phyloP scores from a whole-genome alignment of 2,329 filamentous ascomycete species.

The Mycosphaerella arachidis region DNA sequence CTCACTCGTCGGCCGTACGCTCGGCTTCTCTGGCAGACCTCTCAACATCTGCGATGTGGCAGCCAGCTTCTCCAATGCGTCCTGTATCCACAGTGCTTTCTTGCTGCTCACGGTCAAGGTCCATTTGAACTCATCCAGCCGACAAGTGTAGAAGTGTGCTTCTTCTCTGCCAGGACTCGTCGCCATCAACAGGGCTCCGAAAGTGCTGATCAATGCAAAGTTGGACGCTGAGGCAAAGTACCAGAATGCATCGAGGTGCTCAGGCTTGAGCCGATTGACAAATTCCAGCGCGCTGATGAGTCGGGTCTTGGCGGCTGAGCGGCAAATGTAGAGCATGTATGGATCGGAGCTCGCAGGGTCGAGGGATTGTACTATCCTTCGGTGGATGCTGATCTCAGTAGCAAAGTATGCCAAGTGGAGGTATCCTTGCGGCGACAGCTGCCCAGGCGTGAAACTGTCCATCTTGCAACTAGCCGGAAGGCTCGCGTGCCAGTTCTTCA shows the following conservation, averaged over 20 bases:
- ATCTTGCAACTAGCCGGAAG: conserved; percentile 62
- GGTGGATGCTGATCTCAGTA: conserved; percentile 87
- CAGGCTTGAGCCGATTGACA: conserved; percentile 82
- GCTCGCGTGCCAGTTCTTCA: conserved; percentile 75
- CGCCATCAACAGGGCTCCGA: conserved; percentile 83
- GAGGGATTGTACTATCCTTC: conserved; percentile 82
- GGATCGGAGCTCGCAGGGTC: conserved; percentile 54
- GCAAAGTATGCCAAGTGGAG: conserved; percentile 91
- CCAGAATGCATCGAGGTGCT: conserved; percentile 89
- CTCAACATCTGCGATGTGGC: conserved; percentile 42
- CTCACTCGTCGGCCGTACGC: neutral
- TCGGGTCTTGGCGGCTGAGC: conserved; percentile 86
- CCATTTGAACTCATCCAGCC: conserved; percentile 88
- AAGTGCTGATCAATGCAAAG: conserved; percentile 91
- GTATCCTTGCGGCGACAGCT: conserved; percentile 52
- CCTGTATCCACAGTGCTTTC: conserved; percentile 51
- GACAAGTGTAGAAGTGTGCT: conserved; percentile 82
- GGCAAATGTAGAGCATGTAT: conserved; percentile 87
- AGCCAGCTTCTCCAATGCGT: conserved; percentile 44
- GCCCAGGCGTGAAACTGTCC: conserved; percentile 48
- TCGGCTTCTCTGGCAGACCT: conserved; percentile 43
- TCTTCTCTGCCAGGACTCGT: conserved; percentile 84
- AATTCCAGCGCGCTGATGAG: conserved; percentile 97
- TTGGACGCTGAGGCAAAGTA: conserved; percentile 83
- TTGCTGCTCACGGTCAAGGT: conserved; percentile 82